Conservation (phyloP, 208 protist species). For the Leishmania turanica region DNA sequence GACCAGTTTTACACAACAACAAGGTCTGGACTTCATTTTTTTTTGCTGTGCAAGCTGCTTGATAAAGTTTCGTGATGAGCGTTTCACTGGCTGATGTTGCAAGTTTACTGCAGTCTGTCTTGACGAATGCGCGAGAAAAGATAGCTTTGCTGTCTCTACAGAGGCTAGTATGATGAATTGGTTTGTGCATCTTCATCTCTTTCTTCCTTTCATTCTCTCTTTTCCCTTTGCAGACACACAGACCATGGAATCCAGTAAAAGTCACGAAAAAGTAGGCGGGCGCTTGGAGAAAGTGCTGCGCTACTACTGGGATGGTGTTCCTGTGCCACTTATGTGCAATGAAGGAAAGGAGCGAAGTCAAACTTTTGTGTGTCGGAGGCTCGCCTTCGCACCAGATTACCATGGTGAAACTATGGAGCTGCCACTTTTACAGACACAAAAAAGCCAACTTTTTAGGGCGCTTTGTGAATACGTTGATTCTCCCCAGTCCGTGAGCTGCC, state of each 20-base stretch:
- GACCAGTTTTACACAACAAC: background rate
- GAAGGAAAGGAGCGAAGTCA: slow-evolving; percentile 24
- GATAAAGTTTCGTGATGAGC: background rate
- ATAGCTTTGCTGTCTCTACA: slow-evolving; percentile 3
- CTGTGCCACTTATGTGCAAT: slow-evolving; percentile 60
- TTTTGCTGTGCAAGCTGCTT: background rate
- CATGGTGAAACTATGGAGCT: slow-evolving; percentile 58
- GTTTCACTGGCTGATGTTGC: background rate
- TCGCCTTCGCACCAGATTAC: slow-evolving; percentile 82
- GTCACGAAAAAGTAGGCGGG: slow-evolving; percentile 48
- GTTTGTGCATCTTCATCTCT: slow-evolving; percentile 15
- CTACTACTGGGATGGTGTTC: slow-evolving; percentile 87
- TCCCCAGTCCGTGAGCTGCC: slow-evolving; percentile 49
- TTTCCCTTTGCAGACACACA: slow-evolving; percentile 19
- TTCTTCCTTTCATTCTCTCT: slow-evolving; percentile 26
- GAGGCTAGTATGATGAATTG: slow-evolving; percentile 4
- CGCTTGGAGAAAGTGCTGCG: slow-evolving; percentile 85
- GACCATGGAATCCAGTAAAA: slow-evolving; percentile 44
- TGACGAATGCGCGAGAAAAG: background rate
- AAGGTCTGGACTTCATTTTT: background rate
- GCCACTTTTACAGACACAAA: slow-evolving; percentile 11
- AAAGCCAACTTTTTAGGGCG: slow-evolving; percentile 38
- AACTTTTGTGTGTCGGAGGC: slow-evolving; percentile 64
- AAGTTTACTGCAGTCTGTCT: background rate
- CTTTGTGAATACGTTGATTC: slow-evolving; percentile 34